Conservation (phyloP, 495 filamentous ascomycete genomes). For the Chaetomium cochliodes region DNA sequence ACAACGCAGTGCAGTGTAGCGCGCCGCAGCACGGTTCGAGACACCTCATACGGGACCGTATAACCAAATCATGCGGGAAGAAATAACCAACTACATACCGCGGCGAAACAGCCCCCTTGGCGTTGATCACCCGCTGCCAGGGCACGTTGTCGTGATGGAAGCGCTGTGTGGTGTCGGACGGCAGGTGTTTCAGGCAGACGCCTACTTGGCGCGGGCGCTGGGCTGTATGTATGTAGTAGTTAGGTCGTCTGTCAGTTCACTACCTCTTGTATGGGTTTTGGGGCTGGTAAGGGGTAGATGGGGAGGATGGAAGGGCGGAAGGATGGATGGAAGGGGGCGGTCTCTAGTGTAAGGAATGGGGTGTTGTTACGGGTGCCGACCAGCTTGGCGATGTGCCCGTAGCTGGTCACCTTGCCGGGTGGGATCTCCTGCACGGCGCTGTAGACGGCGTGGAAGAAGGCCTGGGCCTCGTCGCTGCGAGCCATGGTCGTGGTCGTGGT, state of each 20-base stretch:
- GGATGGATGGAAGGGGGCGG: not conserved
- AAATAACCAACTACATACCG: conserved; percentile 50
- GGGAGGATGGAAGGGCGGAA: not conserved
- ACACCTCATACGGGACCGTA: too few relatives aligned
- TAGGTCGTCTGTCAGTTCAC: too few relatives aligned
- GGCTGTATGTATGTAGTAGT: too few relatives aligned
- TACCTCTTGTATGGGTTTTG: too few relatives aligned
- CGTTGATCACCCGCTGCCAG: conserved; percentile 91
- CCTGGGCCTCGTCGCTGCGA: conserved; percentile 77
- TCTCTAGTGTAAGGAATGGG: not conserved
- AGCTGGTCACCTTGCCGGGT: conserved; percentile 75
- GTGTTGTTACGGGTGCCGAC: conserved; percentile 74
- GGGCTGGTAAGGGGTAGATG: too few relatives aligned
- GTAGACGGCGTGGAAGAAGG: conserved; percentile 84
- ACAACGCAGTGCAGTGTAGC: too few relatives aligned
- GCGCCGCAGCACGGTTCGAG: too few relatives aligned
- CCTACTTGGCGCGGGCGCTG: conserved; percentile 80
- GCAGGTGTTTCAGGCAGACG: conserved; percentile 80
- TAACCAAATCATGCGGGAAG: too few relatives aligned
- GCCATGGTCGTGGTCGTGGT: conserved; percentile 50
- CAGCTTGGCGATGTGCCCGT: conserved; percentile 81
- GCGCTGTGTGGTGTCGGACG: conserved; percentile 44
- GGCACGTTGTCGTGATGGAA: conserved; percentile 79
- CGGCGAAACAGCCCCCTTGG: conserved; percentile 80
- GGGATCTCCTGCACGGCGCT: conserved; percentile 81